These are phyloP conservation scores for Orbilia javanica DNA, from an alignment of 2,329 filamentous ascomycete genomes.

Conservation along the genomic window DNA sequence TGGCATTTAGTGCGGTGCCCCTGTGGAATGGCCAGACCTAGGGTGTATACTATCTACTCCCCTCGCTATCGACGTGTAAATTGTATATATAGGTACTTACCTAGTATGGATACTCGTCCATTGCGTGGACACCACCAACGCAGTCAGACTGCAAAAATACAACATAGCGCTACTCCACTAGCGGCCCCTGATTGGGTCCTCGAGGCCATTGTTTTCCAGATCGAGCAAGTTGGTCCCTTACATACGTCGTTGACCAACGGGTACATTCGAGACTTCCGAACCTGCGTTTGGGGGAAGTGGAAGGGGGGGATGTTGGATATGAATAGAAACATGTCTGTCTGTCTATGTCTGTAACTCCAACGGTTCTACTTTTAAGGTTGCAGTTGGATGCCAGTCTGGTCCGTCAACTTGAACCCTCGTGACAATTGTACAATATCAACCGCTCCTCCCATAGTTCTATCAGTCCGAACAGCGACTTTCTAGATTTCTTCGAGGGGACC, in stretches of 20 bases:
- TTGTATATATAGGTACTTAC: no score
- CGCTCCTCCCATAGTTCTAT: neutral
- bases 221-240: slow-evolving; percentile 18
- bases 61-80: no score
- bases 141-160: neutral
- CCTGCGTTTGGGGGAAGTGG: neutral
- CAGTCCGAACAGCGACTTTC: slow-evolving; percentile 6
- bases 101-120: neutral
- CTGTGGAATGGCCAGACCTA: slow-evolving; percentile 52
- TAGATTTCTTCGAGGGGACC: no score
- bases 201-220: slow-evolving; percentile 1
- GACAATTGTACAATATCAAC: neutral
- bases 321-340: neutral
- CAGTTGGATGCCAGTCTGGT: slow-evolving; percentile 22
- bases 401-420: neutral
- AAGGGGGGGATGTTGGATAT: neutral
- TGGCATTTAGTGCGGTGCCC: slow-evolving; percentile 40
- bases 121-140: neutral
- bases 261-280: slow-evolving; percentile 6
- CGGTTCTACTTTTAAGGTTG: slow-evolving; percentile 1
- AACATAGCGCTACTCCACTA: neutral
- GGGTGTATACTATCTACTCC: neutral
- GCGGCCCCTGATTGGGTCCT: neutral
- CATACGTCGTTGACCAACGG: neutral
- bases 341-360: neutral